These are phyloP conservation scores for Pestalotiopsis sp. DNA, from an alignment of 2,329 filamentous ascomycete genomes.

Conservation along the genomic window DNA sequence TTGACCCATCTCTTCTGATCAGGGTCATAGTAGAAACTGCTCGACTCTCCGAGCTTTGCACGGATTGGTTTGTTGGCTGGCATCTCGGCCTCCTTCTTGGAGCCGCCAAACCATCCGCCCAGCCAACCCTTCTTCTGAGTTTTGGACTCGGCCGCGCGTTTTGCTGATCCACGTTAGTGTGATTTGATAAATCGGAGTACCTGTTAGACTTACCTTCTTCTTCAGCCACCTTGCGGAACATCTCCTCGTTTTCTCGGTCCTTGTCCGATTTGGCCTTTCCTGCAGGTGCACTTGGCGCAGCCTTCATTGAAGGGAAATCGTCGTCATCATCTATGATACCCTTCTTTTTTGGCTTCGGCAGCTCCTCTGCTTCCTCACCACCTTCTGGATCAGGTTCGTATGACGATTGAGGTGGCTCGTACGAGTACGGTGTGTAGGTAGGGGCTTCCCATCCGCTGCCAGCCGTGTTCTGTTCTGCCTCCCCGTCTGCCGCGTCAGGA, in stretches of 20 bases:
- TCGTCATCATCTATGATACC: constrained; percentile 81
- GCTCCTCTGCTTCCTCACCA: constrained; percentile 45
- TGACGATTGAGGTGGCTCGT: constrained; percentile 51
- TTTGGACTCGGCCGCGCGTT: constrained; percentile 56
- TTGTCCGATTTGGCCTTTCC: constrained; percentile 66
- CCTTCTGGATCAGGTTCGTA: constrained; percentile 52
- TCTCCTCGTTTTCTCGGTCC: constrained; percentile 79
- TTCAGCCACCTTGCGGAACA: constrained; percentile 81
- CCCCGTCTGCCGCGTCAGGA: constrained; percentile 23
- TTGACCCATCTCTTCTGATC: constrained; percentile 99
- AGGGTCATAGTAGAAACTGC: constrained; percentile 89
- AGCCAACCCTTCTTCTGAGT: constrained; percentile 71
- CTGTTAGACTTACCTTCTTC: constrained; percentile 59
- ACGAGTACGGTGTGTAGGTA: constrained; percentile 59
- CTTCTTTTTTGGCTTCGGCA: constrained; percentile 69
- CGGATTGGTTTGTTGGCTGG: constrained; percentile 66
- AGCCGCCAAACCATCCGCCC: constrained; percentile 81
- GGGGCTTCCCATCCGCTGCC: constrained; percentile 60
- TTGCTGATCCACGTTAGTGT: constrained; percentile 44
- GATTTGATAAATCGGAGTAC: neutral
- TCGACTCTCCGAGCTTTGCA: constrained; percentile 93
- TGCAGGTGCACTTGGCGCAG: constrained; percentile 32
- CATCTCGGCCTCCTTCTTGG: constrained; percentile 56
- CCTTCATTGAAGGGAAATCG: constrained; percentile 53
- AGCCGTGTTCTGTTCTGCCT: constrained; percentile 26